Evolutionary conservation across 495 filamentous ascomycete species (phyloP).

Genomic region (Aspergillus bridgeri): DNA sequence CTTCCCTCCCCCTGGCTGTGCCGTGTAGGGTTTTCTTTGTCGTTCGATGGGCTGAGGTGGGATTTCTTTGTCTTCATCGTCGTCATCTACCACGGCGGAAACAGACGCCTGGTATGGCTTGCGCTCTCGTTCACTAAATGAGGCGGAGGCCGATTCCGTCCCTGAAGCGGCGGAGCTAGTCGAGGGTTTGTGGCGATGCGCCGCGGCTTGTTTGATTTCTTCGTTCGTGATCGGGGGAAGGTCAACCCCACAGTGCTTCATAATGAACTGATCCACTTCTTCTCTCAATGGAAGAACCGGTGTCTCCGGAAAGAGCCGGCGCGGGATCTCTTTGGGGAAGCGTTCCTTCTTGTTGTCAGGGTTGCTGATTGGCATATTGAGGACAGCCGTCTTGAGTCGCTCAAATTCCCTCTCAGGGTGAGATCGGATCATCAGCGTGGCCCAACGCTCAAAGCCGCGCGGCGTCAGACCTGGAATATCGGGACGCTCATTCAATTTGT

Average conservation of each 20-base stretch:
- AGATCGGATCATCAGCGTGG: slow-evolving; percentile 70
- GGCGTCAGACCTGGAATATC: slow-evolving; percentile 76
- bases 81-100: slow-evolving; percentile 43
- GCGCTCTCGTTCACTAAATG: slow-evolving; percentile 50
- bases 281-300: slow-evolving; percentile 37
- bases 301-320: slow-evolving; percentile 63
- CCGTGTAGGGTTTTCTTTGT: slow-evolving; percentile 59
- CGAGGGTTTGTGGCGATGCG: slow-evolving; percentile 19
- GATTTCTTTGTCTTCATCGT: slow-evolving; percentile 40
- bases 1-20: slow-evolving; percentile 55
- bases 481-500: slow-evolving; percentile 54
- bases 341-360: slow-evolving; percentile 68
- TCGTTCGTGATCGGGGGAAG: slow-evolving; percentile 39
- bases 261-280: slow-evolving; percentile 41
- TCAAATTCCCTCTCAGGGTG: slow-evolving; percentile 75
- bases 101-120: slow-evolving; percentile 42
- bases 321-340: slow-evolving; percentile 75
- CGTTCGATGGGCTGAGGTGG: slow-evolving; percentile 54
- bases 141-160: slow-evolving; percentile 19
- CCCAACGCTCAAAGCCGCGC: slow-evolving; percentile 73
- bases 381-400: slow-evolving; percentile 68
- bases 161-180: slow-evolving; percentile 18
- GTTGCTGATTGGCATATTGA: slow-evolving; percentile 72
- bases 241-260: slow-evolving; percentile 48
- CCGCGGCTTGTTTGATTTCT: slow-evolving; percentile 33